These are phyloP conservation scores for Debaryomyces coudertii DNA, from an alignment of 1,139 yeast genomes.

Conservation along the genomic window DNA sequence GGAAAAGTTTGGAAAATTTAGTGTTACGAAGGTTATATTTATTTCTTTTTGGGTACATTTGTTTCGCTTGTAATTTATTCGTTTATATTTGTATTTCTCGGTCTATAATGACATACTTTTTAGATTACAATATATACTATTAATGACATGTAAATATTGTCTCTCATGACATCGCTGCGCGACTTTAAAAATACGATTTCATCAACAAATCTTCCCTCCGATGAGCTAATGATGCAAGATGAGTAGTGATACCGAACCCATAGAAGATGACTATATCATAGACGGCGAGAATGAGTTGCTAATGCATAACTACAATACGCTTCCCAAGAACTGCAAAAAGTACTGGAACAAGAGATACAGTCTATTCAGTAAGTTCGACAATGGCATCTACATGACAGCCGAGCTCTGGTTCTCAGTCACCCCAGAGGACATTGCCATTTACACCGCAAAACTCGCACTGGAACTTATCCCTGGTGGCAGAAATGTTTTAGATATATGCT, in stretches of 20 bases:
- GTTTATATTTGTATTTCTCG: background rate
- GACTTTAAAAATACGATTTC: background rate
- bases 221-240: constrained; percentile 3
- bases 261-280: constrained; percentile 20
- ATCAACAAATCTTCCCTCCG: background rate
- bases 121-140: background rate
- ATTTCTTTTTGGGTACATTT: background rate
- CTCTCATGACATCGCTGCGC: background rate
- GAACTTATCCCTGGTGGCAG: constrained; percentile 44
- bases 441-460: constrained; percentile 59
- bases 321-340: constrained; percentile 48
- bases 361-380: constrained; percentile 63
- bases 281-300: constrained; percentile 35
- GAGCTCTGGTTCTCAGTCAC: constrained; percentile 94
- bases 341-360: constrained; percentile 65
- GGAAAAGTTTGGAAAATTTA: constrained; percentile 64
- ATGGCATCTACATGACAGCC: constrained; percentile 71
- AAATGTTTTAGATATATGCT: constrained; percentile 69
- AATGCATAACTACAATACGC: constrained; percentile 42
- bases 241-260: constrained; percentile 5
- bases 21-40: constrained; percentile 5
- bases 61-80: constrained; percentile 2
- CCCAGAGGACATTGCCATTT: constrained; percentile 73
- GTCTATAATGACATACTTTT: background rate
- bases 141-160: background rate